Base-by-base conservation (phyloP, 2,329 filamentous ascomycete genomes). In the Phoma herbarum region DNA sequence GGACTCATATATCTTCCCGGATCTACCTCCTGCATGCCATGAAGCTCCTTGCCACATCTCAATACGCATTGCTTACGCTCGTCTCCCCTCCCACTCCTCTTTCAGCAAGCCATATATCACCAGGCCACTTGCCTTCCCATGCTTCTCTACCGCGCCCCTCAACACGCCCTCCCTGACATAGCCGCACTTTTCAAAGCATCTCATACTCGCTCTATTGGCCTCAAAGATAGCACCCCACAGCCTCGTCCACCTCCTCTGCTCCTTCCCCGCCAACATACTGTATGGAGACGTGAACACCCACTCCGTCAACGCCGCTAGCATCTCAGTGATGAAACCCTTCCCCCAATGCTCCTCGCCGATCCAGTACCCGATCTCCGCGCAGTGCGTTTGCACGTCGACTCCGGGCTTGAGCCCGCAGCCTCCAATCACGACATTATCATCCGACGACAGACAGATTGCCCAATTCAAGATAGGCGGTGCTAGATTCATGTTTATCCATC, bases 331-430 rank as follows among this genome's bases (percentile, higher is more conserved):
- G 28, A 76, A 64, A 2, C 75, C 75, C 42, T 64, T 61, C 0
- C 78, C 77, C 76, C 76, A 77, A 33, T 68, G 67, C 28, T 60
- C 59, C 52, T 77, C 75, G 16, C 70, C 74, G 11, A 81, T 55
- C 80, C 79, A 82, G 64, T 78, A 81, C 10, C 79, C 79, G 1
- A 81, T 47, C 56, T 80, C 77, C 0, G 74, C 79, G 1, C 67
- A 69, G 53, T 78, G 77, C 5, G 73, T 62, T 16, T 72, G 67
- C 16, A 78, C 65, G 54, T 79, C 78, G 29, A 39, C 12, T n/a
- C 68, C 72, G 41, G 71, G 72, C 53, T 70, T 76, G 9, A 81
- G 53, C 3, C 79, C 78, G 31, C 80, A 75, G 8, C 71, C 67
- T 26, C 79, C 79, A 53, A 79, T 75, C 1, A 71, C 43, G 11